Base-by-base conservation (phyloP, 192 early-diverging fungal species). In the Lobosporangium transversale region DNA sequence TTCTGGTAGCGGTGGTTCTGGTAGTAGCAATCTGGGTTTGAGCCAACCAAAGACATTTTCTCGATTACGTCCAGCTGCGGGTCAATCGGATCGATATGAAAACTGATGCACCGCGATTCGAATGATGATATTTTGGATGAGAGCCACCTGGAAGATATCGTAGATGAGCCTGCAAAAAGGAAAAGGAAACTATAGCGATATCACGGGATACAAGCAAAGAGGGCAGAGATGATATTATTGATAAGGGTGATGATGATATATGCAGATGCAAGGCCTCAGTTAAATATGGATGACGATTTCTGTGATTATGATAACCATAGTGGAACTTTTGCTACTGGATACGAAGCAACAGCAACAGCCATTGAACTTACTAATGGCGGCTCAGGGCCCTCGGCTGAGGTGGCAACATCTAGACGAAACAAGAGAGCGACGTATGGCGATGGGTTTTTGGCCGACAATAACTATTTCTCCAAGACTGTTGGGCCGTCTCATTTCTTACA, bases 41-140 rank as follows among this genome's bases (percentile, higher is more conserved):
- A 27, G 42, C 7, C 57, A 45, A 5, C 10, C 57, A 11, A 45
- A 31, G 57, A 35, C 44, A 29, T 61, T 61, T 12, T 36, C 44
- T 1, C 44, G 58, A 8, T 26, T 61, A 11, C 31, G 58, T 21
- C 15, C 40, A 29, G 9, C 40, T 30, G 47, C 58, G 10, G 45
- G 45, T 21, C 64, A 66, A 35, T 57, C 64, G 4, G 53, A 66
- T 43, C 53, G 54, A 4, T 68, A 68, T 21, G 50, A 54, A 23
- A 68, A 45, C 57, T 68, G 31, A 43, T 56, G 1, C 53, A 55
- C 21, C 52, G 30, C 18, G 64, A 66, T 15, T 49, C 44, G 12
- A 12, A 33, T 11, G 64, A 57, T 15, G 44, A 55, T n/a, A 36
- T 61, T 14, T 11, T 18, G 9, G 31, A 23, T 7, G 58, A 36